Base-by-base conservation (phyloP, 2,329 filamentous ascomycete genomes). In the Lojkania enalia region DNA sequence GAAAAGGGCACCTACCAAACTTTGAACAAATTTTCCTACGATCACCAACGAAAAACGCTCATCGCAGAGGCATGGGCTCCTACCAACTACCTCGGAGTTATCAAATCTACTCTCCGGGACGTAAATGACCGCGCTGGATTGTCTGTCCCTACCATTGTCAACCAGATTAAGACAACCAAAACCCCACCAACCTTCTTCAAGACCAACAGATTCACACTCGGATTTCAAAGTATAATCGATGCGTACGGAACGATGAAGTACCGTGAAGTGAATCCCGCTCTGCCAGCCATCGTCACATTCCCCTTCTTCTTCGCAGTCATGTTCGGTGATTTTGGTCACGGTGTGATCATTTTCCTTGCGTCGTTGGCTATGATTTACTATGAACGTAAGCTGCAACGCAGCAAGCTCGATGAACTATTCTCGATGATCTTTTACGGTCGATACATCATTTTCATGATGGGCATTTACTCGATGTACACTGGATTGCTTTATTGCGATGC, bases 231-330 rank as follows among this genome's bases (percentile, higher is more conserved):
- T 46, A 99, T 99, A 69, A 95, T 99, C 70, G 92, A 99, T 63
- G 94, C 95, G 20, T 99, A 99, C 66, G 95, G 94, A 65, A 96
- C 94, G 31, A 88, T 94, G 49, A 97, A 95, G 56, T 99, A 99
- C 73, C 88, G 88, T 58, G 94, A 99, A 74, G 88, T 96, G 70
- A 99, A 99, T 74, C 94, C 94, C 45, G 92, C 90, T 51, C 80
- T 99, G 16, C 92, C 92, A 27, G 94, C 95, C 39, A 90, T 97
- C 57, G 86, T 99, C 53, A 99, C 94, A 4, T 99, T 99, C 73
- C 94, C 95, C n/a, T 99, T 99, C 78, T 79, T 99, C 51, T 99
- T 99, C 68, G 94, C 94, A 38, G 94, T 99, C 82, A 99, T 99
- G 94, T 99, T 99, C 67, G 95, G 94, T 77, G 94, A 99, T 72